Evolutionary conservation across 257 asterid species (phyloP).

Genomic region (Penstemon newberryi): DNA sequence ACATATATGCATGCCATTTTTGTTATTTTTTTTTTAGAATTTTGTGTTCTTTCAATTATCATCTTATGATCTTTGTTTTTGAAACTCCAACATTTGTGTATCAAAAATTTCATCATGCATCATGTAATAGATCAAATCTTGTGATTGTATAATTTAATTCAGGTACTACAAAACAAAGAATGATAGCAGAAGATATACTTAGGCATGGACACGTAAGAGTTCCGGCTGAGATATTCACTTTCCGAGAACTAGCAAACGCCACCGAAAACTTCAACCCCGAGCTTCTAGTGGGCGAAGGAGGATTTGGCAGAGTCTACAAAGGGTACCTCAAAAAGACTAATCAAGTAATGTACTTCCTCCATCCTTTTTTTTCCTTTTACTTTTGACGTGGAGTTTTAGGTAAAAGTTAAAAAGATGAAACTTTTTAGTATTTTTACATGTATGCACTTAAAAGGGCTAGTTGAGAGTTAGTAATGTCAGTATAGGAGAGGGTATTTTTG

Average conservation of each 20-base stretch:
- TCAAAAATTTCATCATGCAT: background rate
- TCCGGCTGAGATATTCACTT: constrained; percentile 74
- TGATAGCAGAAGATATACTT: constrained; percentile 47
- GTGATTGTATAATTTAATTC: constrained; percentile 12
- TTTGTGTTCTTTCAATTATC: background rate
- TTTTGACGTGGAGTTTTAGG: no score
- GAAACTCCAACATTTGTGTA: background rate
- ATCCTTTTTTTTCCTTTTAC: no score
- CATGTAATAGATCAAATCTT: background rate
- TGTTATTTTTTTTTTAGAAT: background rate
- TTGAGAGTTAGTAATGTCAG: no score
- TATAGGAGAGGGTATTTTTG: no score
- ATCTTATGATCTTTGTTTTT: background rate
- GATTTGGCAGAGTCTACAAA: constrained; percentile 83
- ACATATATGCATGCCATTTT: background rate
- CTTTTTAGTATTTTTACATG: no score
- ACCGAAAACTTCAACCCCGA: constrained; percentile 86
- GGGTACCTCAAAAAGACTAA: constrained; percentile 72
- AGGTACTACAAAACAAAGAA: constrained; percentile 57
- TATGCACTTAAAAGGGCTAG: no score
- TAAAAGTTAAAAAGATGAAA: no score
- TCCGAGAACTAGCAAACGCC: constrained; percentile 73
- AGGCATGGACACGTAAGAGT: constrained; percentile 43
- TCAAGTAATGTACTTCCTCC: constrained; percentile 38
- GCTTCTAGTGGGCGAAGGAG: constrained; percentile 76